A percentile compares a stretch with the other conserved stretches of the same genome.
Conservation (phyloP, 179 eudicot species). For the Sideroxylon spinosum region DNA sequence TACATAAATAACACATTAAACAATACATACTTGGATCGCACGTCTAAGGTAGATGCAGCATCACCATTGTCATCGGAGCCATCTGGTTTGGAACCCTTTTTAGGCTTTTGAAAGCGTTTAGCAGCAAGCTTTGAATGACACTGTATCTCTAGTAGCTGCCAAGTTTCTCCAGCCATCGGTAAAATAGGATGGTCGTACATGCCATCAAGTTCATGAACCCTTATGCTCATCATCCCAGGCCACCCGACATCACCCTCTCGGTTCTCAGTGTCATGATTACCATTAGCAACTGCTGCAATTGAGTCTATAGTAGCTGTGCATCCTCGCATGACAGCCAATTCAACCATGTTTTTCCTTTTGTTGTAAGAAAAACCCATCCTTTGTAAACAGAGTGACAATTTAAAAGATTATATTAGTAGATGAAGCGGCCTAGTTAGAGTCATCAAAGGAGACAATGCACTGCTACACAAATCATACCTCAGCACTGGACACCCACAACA, state of each 20-base stretch:
- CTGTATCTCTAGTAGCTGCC: constrained; percentile 89
- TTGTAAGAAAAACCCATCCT: constrained; percentile 97
- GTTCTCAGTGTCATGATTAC: constrained; percentile 56
- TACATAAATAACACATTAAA: constrained; percentile 3
- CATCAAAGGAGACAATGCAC: constrained; percentile 13
- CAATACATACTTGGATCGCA: constrained; percentile 63
- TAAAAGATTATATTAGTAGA: constrained; percentile 19
- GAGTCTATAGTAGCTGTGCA: constrained; percentile 66
- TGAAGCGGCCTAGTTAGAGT: background rate
- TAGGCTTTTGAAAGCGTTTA: constrained; percentile 85
- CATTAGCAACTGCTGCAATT: constrained; percentile 30
- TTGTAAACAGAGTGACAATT: constrained; percentile 9
- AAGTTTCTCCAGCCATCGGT: constrained; percentile 96
- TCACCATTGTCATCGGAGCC: constrained; percentile 97
- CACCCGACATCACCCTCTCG: constrained; percentile 83
- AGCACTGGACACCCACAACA: constrained; percentile 92
- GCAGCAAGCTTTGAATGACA: constrained; percentile 95
- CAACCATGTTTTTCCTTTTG: constrained; percentile 87
- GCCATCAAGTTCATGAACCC: constrained; percentile 98
- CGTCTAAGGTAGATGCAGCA: constrained; percentile 47
- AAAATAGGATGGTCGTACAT: constrained; percentile 92
- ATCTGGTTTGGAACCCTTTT: constrained; percentile 73
- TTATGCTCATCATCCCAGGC: constrained; percentile 99
- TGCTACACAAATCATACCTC: constrained; percentile 42
- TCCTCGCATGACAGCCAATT: constrained; percentile 77